These are phyloP conservation scores for Umbelopsis sp. DNA, from an alignment of 192 early-diverging fungal genomes.

Conservation along the genomic window DNA sequence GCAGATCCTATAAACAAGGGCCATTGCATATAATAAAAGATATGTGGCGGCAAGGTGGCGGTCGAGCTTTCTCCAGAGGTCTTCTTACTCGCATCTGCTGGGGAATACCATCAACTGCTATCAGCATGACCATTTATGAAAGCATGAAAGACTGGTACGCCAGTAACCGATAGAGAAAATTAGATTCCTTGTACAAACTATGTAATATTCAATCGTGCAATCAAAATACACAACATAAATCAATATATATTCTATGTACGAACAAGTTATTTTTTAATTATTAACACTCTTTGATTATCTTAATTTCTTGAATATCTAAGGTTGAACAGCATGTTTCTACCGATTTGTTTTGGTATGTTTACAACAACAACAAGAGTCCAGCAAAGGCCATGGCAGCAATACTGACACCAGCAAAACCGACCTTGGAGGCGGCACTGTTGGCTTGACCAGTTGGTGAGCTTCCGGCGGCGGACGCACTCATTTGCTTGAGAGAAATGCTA, in stretches of 20 bases:
- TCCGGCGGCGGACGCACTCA: constrained; percentile 1
- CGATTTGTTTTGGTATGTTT: constrained; percentile 2
- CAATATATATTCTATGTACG: background rate
- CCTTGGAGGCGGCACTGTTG: background rate
- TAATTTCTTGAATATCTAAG: background rate
- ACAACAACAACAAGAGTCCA: background rate
- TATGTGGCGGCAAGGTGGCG: constrained; percentile 58
- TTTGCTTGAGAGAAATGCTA: background rate
- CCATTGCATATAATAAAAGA: constrained; percentile 41
- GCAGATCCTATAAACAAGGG: constrained; percentile 26
- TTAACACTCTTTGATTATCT: background rate
- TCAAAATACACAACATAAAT: too few relatives aligned
- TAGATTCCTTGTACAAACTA: background rate
- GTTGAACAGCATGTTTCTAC: background rate
- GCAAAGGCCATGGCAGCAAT: background rate
- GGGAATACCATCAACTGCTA: constrained; percentile 67
- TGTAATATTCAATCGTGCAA: background rate
- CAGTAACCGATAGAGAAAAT: constrained; percentile 9
- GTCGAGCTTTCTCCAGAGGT: constrained; percentile 64
- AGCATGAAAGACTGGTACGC: constrained; percentile 55
- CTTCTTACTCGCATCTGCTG: constrained; percentile 68
- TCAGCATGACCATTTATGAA: constrained; percentile 78
- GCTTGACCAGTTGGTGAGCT: background rate
- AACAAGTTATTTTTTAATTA: background rate
- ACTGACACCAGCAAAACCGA: background rate